Evolutionary conservation across 495 filamentous ascomycete species (phyloP), one percentile per base, ranked within the genome.

Genomic region (Penicillium mononematosum): DNA sequence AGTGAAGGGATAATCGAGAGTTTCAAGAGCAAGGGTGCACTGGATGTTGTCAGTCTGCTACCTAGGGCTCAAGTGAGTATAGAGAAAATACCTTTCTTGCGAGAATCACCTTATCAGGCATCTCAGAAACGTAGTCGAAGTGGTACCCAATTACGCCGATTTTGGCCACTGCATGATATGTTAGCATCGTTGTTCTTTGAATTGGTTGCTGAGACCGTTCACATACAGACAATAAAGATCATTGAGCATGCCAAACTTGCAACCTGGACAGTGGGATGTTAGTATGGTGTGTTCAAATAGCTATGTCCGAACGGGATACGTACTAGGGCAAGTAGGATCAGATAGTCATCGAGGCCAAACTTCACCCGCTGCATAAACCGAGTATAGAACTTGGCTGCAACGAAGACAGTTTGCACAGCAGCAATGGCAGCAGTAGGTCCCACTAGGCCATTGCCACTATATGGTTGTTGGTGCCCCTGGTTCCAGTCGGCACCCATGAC

Each of bases 361-460:
- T 50, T 39, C 8, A 63, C 41, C 53, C 59, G 61, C 42, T 63
- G 64, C 32, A 69, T 36, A 43, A 58, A 61, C 42, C 71, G 62
- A 48, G 70, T 68, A 48, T 62, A 58, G 34, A 71, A 63, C n/a
- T 70, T 67, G n/a, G 66, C 70, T 4, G 29, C 53, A 5, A 73
- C 58, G 34, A 68, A 55, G 9, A 67, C 6, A 14, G 67, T 54
- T 54, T 68, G 67, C 3, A 66, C 14, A 10, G 49, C 43, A 11
- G 51, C 56, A 46, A 68, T 56, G 5, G 61, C 56, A 29, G 53
- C 58, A 17, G 50, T 45, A 20, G 56, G 54, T 10, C 58, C 64
- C 16, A 67, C 32, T 25, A 67, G 36, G 20, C 45, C 32, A 38
- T 58, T 41, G 9, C 61, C 58, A 32, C 29, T 27, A 45, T 67